Evolutionary conservation across 768 basidiomycete genomes (phyloP), one percentile per base, ranked within the genome.

Genomic region (Tephrocybe rancida): DNA sequence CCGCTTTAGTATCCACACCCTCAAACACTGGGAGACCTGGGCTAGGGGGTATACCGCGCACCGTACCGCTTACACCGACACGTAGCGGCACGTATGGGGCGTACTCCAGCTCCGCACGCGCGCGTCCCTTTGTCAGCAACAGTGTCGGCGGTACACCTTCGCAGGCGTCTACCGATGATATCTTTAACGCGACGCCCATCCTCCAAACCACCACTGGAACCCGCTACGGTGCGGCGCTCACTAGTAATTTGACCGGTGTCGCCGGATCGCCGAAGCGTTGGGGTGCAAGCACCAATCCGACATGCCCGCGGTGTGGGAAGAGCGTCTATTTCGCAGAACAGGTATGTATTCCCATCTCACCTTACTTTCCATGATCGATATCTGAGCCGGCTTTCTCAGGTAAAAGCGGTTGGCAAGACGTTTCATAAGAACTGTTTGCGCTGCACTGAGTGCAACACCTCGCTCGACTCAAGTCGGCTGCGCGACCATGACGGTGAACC

Each of bases 251-350:
- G 53, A 73, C 73, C 4, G 72, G 73, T 11, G 68, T 67, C 10
- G 70, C 69, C 25, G 67, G 67, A 13, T 72, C 77, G 26, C 73
- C 74, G 9, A 76, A 69, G 53, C 75, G 76, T 55, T 87, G 84
- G 78, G 84, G 81, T 30, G 70, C 43, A 26, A 50, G 66, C 21
- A 77, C 80, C 19, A 81, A 83, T 7, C 87, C 90, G 18, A 64
- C 64, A 18, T 94, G 91, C 60, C 83, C 86, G 8, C 77, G 78
- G 50, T 94, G 91, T 58, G 74, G 73, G 32, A 84, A 88, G 77
- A 86, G 79, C 47, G 91, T 94, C 9, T 94, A 89, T 71, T 92
- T 93, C 63, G 90, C 91, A 13, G 90, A 93, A 67, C 89, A 90
- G 80, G 89, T 85, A 42, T 11, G 63, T 29, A 26, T 5, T 13